phyloP scores from a whole-genome alignment of 2,329 filamentous ascomycete genomes.

The Coleophoma cylindrospora region DNA sequence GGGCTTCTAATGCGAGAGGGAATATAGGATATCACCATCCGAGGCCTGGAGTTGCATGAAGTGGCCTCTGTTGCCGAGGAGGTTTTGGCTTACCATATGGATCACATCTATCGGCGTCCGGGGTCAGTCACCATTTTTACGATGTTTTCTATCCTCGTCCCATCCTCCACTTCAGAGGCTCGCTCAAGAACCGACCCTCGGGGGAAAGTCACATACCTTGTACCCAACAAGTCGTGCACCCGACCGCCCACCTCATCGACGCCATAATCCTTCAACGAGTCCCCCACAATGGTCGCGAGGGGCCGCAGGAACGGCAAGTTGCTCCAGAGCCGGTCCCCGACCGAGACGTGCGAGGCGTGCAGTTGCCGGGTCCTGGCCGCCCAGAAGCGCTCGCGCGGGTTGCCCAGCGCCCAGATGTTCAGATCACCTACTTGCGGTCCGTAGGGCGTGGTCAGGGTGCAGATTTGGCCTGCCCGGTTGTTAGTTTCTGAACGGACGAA shows the following conservation, averaged over 20 bases:
- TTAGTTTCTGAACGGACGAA: background rate
- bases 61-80: no score
- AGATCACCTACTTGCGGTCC: conserved; percentile 79
- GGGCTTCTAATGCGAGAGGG: background rate
- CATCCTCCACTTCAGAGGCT: no score
- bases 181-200: background rate
- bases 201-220: conserved; percentile 28
- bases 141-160: no score
- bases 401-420: conserved; percentile 74
- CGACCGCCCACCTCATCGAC: conserved; percentile 58
- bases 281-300: conserved; percentile 63
- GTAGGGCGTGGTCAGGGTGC: conserved; percentile 69
- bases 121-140: background rate
- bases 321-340: conserved; percentile 72
- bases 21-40: no score
- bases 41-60: no score
- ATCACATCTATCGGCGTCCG: conserved; percentile 54
- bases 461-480: conserved; percentile 51
- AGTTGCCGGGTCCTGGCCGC: conserved; percentile 73
- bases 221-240: conserved; percentile 76
- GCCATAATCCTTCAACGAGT: conserved; percentile 60
- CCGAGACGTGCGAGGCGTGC: conserved; percentile 68
- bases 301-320: conserved; percentile 73
- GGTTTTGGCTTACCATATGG: conserved; percentile 51
- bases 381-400: conserved; percentile 80